Conservation (phyloP, 768 basidiomycete species). For the Holtermanniella nyarrowii region DNA sequence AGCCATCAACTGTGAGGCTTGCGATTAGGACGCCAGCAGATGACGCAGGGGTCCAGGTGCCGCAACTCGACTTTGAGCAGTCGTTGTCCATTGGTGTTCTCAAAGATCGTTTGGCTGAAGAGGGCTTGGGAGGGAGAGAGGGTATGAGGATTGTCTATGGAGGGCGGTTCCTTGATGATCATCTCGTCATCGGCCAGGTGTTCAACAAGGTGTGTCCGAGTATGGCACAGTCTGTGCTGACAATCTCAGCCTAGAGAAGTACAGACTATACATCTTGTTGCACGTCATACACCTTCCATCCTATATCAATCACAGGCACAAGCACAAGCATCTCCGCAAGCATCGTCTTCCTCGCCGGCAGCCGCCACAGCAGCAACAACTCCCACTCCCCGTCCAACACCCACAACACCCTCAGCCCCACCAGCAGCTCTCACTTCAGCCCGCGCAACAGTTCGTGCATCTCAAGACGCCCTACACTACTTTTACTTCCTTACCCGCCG, state of each 20-base stretch:
- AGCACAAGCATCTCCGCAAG: background rate
- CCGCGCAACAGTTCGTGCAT: slow-evolving; percentile 9
- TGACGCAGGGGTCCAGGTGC: background rate
- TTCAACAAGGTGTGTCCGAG: slow-evolving; percentile 16
- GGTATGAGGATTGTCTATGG: slow-evolving; percentile 34
- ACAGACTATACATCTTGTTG: slow-evolving; percentile 27
- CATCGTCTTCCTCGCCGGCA: background rate
- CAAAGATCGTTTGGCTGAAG: slow-evolving; percentile 20
- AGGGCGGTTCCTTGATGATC: slow-evolving; percentile 28
- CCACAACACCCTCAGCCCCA: background rate
- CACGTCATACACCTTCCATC: slow-evolving; percentile 8
- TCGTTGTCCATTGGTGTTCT: slow-evolving; percentile 9
- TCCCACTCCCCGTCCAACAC: background rate
- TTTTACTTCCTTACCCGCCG: slow-evolving; percentile 27
- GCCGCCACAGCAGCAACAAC: background rate
- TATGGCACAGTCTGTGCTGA: slow-evolving; percentile 2
- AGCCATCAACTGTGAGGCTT: background rate
- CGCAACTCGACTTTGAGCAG: background rate
- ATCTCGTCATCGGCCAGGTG: slow-evolving; percentile 23
- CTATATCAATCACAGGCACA: background rate
- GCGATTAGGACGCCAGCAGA: background rate
- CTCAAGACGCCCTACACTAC: slow-evolving; percentile 25
- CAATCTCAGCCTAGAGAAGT: slow-evolving; percentile 8
- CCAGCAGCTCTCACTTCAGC: background rate
- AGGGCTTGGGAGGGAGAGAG: slow-evolving; percentile 19